phyloP scores from a whole-genome alignment of 768 basidiomycete species.

The Mycena amicta region DNA sequence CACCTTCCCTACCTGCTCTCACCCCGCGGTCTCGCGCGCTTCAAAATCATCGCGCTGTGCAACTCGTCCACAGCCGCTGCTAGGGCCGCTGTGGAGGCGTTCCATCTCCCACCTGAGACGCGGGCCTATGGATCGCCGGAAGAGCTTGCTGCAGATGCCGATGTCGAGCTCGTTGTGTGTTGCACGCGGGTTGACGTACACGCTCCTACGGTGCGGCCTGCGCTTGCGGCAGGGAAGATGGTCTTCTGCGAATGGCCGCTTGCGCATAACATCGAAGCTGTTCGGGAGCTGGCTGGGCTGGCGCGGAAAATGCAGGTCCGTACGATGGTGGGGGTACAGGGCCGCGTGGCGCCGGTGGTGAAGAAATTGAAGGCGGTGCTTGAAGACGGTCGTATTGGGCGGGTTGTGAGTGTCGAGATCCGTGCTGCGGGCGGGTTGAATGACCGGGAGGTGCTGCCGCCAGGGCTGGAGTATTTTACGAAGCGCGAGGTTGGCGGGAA shows the following conservation, averaged over 20 bases:
- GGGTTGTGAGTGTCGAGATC: constrained; percentile 7
- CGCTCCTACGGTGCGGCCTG: constrained; percentile 1
- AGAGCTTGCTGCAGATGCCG: constrained; percentile 5
- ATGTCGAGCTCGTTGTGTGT: constrained; percentile 16
- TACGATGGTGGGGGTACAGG: constrained; percentile 27
- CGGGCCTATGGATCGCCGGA: constrained; percentile 9
- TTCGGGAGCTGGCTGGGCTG: constrained; percentile 13
- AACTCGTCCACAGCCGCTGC: constrained; percentile 9
- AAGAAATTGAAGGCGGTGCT: constrained; percentile 17
- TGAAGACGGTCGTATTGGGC: constrained; percentile 19
- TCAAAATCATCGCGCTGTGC: constrained; percentile 12
- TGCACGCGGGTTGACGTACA: constrained; percentile 12
- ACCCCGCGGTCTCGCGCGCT: constrained; percentile 7
- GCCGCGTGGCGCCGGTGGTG: constrained; percentile 13
- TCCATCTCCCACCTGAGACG: not conserved
- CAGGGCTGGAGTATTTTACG: constrained; percentile 10
- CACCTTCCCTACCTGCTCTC: constrained; percentile 16
- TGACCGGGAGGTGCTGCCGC: constrained; percentile 4
- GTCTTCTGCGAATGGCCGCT: constrained; percentile 32
- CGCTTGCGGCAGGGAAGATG: constrained; percentile 7
- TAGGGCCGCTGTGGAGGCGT: not conserved
- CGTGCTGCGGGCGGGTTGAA: not conserved
- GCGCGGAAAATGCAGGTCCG: constrained; percentile 17
- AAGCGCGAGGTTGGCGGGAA: constrained; percentile 10
- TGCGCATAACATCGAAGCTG: constrained; percentile 20